Base-by-base conservation (phyloP, 2,329 filamentous ascomycete genomes). In the Colletotrichum sidae region DNA sequence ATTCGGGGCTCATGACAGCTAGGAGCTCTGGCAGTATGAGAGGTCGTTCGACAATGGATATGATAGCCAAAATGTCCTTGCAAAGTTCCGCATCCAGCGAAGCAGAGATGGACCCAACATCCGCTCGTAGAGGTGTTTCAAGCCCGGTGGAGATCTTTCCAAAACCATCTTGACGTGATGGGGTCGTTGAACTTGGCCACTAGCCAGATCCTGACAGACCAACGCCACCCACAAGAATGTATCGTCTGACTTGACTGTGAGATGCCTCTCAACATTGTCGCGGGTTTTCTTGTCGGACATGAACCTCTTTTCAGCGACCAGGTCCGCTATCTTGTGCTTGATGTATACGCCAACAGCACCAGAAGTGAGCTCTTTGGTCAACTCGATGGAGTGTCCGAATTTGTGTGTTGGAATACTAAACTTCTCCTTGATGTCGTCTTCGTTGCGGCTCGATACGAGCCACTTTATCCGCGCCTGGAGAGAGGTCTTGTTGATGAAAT, bases 381-480 rank as follows among this genome's bases (percentile, higher is more conserved):
- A 66, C 58, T 82, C 77, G 10, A 80, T 74, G 50, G 66, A 63
- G 1, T 81, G 62, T 41, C 63, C 74, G 10, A 68, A 15, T 15
- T 72, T 72, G 34, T 71, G 39, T 0, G 56, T 50, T 1, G 60
- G 54, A 6, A 13, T 17, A 12, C 70, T 66, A 6, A 83, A 69
- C 1, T 55, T 50, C 44, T 74, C 65, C 56, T 81, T 71, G 50
- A 84, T 81, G 1, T 72, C 65, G 0, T 62, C 69, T 70, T 65
- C 72, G 41, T 82, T 81, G 7, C 82, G 81, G 56, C 82, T 84
- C 0, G 80, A 79, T 0, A 81, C 63, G 17, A 84, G 60, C 78
- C 79, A 84, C 67, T 81, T 84, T 2, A 77, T 70, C 2, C 61
- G 60, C 34, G 69, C 72, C 5, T 7, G 6, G 1, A 52, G 65